Evolutionary conservation across 495 filamentous ascomycete genomes (phyloP).

Genomic region (Cairneyella variabilis): DNA sequence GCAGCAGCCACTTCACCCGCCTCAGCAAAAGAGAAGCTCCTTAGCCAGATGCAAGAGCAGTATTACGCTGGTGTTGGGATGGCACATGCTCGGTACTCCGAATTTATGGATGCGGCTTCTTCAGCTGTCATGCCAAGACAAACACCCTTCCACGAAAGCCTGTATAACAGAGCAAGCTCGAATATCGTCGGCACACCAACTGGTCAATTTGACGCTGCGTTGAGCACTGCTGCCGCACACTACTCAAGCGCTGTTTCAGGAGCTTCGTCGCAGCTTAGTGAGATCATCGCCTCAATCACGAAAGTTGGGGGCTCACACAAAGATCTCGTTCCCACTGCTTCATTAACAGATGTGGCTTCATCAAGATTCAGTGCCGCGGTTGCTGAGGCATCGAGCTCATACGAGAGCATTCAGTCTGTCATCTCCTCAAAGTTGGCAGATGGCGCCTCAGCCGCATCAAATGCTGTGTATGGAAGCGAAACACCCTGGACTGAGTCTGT

Average conservation of each 20-base stretch:
- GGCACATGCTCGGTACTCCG: conserved; percentile 72
- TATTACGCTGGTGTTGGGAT: conserved; percentile 76
- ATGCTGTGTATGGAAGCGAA: conserved; percentile 17
- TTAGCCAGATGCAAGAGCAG: conserved; percentile 59
- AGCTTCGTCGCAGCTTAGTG: conserved; percentile 11
- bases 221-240: conserved; percentile 44
- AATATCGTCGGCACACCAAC: conserved; percentile 30
- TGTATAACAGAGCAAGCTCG: conserved; percentile 15
- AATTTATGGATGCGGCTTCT: conserved; percentile 66
- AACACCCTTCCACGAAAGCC: conserved; percentile 27
- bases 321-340: conserved; percentile 12
- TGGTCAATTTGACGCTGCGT: conserved; percentile 32
- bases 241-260: conserved; percentile 32
- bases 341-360: conserved; percentile 17
- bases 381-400: conserved; percentile 42
- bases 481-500: conserved; percentile 25
- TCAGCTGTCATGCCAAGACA: conserved; percentile 51
- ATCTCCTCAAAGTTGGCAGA: conserved; percentile 29
- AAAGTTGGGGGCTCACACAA: conserved; percentile 5
- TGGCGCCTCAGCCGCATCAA: conserved; percentile 19
- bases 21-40: conserved; percentile 44
- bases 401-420: conserved; percentile 42
- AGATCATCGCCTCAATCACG: conserved; percentile 7
- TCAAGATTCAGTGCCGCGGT: conserved; percentile 19
- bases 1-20: conserved; percentile 52